Percentiles rank a stretch among this genome's conserved stretches.
These are phyloP conservation scores for Lasiodiplodia theobromae DNA, from an alignment of 2,329 filamentous ascomycete genomes.

Conservation along the genomic window DNA sequence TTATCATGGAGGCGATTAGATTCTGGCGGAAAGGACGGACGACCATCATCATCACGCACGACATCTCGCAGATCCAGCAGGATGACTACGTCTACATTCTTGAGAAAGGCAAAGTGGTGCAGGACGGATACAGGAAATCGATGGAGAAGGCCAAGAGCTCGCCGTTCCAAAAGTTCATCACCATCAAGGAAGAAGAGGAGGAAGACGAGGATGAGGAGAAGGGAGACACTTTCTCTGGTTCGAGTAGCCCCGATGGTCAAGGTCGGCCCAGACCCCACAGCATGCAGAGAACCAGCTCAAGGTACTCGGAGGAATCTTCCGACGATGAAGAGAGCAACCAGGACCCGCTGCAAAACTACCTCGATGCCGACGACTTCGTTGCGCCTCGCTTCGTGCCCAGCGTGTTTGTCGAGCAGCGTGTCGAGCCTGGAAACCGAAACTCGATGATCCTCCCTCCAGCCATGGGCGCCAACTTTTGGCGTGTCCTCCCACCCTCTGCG, in stretches of 20 bases:
- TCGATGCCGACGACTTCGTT: slow-evolving; percentile 4
- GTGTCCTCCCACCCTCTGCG: slow-evolving; percentile 1
- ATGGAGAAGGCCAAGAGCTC: slow-evolving; percentile 57
- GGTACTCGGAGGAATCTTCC: slow-evolving; percentile 11
- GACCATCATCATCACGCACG: slow-evolving; percentile 92
- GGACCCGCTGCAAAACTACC: slow-evolving; percentile 21
- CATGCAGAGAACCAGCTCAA: neutral
- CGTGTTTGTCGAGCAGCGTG: slow-evolving; percentile 26
- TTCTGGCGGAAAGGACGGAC: slow-evolving; percentile 81
- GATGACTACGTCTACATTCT: slow-evolving; percentile 83
- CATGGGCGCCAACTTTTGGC: slow-evolving; percentile 12
- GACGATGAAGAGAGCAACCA: neutral
- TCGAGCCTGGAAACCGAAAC: slow-evolving; percentile 23
- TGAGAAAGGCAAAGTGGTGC: slow-evolving; percentile 71
- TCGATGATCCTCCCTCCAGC: slow-evolving; percentile 27
- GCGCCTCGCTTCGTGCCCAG: slow-evolving; percentile 20
- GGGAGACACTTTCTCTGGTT: too few species aligned
- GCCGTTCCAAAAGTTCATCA: slow-evolving; percentile 53
- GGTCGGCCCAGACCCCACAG: neutral
- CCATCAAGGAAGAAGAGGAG: slow-evolving; percentile 13
- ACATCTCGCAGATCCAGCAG: slow-evolving; percentile 75
- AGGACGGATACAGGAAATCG: slow-evolving; percentile 69
- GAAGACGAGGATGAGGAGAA: slow-evolving; percentile 1
- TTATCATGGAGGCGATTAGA: slow-evolving; percentile 78
- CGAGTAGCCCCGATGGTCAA: neutral